These are phyloP conservation scores for Botryotinia globosa DNA, from an alignment of 2,329 filamentous ascomycete species.

Conservation along the genomic window DNA sequence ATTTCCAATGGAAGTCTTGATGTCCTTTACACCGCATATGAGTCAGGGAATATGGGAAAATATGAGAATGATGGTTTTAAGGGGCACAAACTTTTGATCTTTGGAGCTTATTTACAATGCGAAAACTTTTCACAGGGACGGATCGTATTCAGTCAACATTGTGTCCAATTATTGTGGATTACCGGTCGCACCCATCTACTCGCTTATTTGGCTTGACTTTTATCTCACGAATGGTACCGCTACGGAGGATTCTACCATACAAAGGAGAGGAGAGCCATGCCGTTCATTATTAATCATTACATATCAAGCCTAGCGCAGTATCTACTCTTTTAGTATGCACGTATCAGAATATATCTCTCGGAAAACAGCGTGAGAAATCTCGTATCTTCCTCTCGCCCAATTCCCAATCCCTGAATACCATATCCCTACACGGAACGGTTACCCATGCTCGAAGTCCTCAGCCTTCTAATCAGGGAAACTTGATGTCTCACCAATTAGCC, in stretches of 20 bases:
- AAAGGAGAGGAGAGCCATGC: not conserved
- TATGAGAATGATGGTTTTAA: not conserved
- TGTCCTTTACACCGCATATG: not conserved
- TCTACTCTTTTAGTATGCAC: not conserved
- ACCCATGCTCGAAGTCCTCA: slow-evolving; percentile 8
- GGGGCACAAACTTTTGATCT: not conserved
- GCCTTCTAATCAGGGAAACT: not conserved
- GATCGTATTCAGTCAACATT: slow-evolving; percentile 1
- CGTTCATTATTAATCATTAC: not conserved
- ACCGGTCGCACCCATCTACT: not conserved
- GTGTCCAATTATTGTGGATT: not conserved
- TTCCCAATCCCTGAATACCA: not conserved
- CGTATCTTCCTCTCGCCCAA: slow-evolving; percentile 6
- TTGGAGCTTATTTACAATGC: slow-evolving; percentile 3
- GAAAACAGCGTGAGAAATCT: slow-evolving; percentile 15
- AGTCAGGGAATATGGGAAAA: not conserved
- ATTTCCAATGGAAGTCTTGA: not conserved
- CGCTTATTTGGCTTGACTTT: not conserved
- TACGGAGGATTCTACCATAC: not conserved
- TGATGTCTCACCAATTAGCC: slow-evolving; percentile 6
- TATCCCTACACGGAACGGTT: slow-evolving; percentile 6
- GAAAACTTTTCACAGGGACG: not conserved
- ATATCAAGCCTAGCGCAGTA: not conserved
- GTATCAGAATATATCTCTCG: slow-evolving; percentile 3
- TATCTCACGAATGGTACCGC: not conserved